phyloP scores from a whole-genome alignment of 2,329 filamentous ascomycete genomes.

The Pseudogymnoascus verrucosus region DNA sequence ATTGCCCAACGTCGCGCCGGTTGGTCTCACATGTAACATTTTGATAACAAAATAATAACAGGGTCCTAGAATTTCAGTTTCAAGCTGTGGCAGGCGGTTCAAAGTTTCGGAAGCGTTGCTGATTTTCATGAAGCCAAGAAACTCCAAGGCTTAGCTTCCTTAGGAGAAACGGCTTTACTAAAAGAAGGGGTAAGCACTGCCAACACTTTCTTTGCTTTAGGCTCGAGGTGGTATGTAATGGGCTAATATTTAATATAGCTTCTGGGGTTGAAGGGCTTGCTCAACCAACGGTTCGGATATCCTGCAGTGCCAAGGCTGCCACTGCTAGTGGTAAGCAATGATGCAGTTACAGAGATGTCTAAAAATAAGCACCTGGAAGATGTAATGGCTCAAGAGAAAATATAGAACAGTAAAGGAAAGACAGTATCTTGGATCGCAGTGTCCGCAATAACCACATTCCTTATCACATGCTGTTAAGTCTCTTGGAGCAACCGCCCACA shows the following conservation, averaged over 20 bases:
- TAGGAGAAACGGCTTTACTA: constrained; percentile 19
- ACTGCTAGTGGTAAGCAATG: constrained; percentile 17
- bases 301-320: constrained; percentile 16
- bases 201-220: background rate
- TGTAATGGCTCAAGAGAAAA: background rate
- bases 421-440: background rate
- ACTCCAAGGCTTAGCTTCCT: constrained; percentile 17
- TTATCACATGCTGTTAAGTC: too few relatives aligned
- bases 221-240: background rate
- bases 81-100: constrained; percentile 14
- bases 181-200: constrained; percentile 16
- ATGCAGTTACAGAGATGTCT: constrained; percentile 11
- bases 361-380: background rate
- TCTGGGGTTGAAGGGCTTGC: constrained; percentile 20
- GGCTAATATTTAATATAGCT: constrained; percentile 13
- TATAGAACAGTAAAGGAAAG: background rate
- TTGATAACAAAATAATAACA: background rate
- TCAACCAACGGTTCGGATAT: constrained; percentile 19
- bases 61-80: constrained; percentile 14
- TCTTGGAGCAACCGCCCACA: too few relatives aligned
- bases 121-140: constrained; percentile 14
- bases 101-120: constrained; percentile 1
- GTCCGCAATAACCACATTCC: too few relatives aligned
- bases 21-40: background rate
- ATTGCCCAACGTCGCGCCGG: constrained; percentile 15